Evolutionary conservation across 352 stramenopile genomes (phyloP).

Genomic region (Hyaloperonospora arabidopsidis): DNA sequence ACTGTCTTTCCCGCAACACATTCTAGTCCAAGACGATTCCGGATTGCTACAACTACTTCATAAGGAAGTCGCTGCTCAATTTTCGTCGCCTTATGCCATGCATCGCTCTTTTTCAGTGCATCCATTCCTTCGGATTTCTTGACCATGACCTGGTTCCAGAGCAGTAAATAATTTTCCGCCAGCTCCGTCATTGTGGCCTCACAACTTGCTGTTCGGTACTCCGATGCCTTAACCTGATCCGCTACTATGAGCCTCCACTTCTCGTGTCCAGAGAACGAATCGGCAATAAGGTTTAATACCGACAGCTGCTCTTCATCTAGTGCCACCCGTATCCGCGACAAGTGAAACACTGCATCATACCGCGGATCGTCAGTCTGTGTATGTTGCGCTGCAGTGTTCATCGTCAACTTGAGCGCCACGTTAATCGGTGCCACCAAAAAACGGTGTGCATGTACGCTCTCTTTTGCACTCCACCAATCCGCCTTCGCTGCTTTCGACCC

Average conservation of each 20-base stretch:
- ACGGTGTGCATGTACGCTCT: slow-evolving; percentile 61
- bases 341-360: slow-evolving; percentile 70
- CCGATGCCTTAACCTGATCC: slow-evolving; percentile 56
- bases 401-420: slow-evolving; percentile 79
- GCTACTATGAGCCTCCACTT: slow-evolving; percentile 66
- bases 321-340: slow-evolving; percentile 65
- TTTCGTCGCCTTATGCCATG: slow-evolving; percentile 39
- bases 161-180: slow-evolving; percentile 56
- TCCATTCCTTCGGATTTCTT: slow-evolving; percentile 66
- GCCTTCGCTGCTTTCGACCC: slow-evolving; percentile 41
- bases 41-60: slow-evolving; percentile 65
- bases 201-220: slow-evolving; percentile 43
- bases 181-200: slow-evolving; percentile 33
- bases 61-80: slow-evolving; percentile 73
- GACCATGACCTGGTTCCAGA: slow-evolving; percentile 57
- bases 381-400: slow-evolving; percentile 77
- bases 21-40: slow-evolving; percentile 62
- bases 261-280: slow-evolving; percentile 60
- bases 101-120: slow-evolving; percentile 47
- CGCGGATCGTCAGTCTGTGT: slow-evolving; percentile 63
- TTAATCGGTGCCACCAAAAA: slow-evolving; percentile 81
- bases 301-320: slow-evolving; percentile 83
- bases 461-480: slow-evolving; percentile 75
- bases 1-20: slow-evolving; percentile 29
- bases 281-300: slow-evolving; percentile 66